These are phyloP conservation scores for Pouteria glomerata DNA, from an alignment of 148 eudicot species.

Conservation along the genomic window DNA sequence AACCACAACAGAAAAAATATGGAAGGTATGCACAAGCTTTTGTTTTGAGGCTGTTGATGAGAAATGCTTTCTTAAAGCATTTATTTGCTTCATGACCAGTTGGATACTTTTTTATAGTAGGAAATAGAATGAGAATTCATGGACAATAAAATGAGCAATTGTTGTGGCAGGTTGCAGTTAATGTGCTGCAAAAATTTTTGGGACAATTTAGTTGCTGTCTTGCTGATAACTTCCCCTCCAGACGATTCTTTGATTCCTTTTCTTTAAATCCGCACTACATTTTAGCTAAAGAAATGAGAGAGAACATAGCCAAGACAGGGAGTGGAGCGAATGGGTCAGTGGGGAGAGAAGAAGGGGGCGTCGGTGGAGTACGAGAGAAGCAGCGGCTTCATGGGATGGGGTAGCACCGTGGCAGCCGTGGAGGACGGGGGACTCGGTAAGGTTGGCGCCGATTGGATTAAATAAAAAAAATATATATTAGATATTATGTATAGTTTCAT, in stretches of 20 bases:
- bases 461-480: too few species aligned
- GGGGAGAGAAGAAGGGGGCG: slow-evolving; percentile 24
- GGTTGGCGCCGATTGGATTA: slow-evolving; percentile 34
- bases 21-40: slow-evolving; percentile 48
- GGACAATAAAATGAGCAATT: background rate
- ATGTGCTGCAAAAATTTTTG: slow-evolving; percentile 87
- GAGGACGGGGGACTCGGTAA: slow-evolving; percentile 66
- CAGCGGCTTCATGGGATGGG: slow-evolving; percentile 82
- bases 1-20: slow-evolving; percentile 75
- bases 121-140: background rate
- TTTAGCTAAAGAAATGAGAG: slow-evolving; percentile 59
- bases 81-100: background rate
- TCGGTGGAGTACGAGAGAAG: slow-evolving; percentile 35
- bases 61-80: background rate
- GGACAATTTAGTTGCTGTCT: slow-evolving; percentile 67
- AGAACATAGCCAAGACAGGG: slow-evolving; percentile 42
- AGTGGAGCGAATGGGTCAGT: slow-evolving; percentile 30
- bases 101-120: background rate
- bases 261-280: slow-evolving; percentile 50
- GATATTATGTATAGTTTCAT: slow-evolving; percentile 90
- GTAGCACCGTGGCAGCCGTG: slow-evolving; percentile 88
- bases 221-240: slow-evolving; percentile 48
- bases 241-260: slow-evolving; percentile 55
- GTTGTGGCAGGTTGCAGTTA: slow-evolving; percentile 66
- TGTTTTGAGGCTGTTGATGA: background rate